phyloP scores from a whole-genome alignment of 495 filamentous ascomycete species.

The Aspergillus biplanus region DNA sequence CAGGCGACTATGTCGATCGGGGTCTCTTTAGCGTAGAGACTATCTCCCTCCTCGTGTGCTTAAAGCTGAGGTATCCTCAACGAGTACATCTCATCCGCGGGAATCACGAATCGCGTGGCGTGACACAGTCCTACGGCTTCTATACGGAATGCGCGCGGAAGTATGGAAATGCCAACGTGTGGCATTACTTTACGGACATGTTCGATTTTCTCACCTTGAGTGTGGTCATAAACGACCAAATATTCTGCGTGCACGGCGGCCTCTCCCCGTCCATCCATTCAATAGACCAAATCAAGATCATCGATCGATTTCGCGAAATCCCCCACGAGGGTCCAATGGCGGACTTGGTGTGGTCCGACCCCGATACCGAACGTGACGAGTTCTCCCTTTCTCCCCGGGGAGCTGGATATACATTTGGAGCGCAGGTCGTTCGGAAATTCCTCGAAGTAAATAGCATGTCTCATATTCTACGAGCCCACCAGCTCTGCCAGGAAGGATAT shows the following conservation, averaged over 20 bases:
- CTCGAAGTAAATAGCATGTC: constrained; percentile 95
- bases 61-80: constrained; percentile 90
- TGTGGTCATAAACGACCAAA: constrained; percentile 97
- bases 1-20: constrained; percentile 96
- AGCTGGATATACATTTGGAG: constrained; percentile 95
- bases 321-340: constrained; percentile 99
- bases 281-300: constrained; percentile 99
- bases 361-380: constrained; percentile 92
- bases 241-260: constrained; percentile 97
- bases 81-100: constrained; percentile 93
- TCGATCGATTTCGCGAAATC: constrained; percentile 97
- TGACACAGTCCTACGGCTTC: constrained; percentile 98
- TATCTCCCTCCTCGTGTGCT: constrained; percentile 91
- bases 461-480: constrained; percentile 94
- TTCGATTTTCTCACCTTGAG: constrained; percentile 96
- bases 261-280: constrained; percentile 95
- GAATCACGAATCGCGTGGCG: constrained; percentile 95
- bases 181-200: constrained; percentile 99
- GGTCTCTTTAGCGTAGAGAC: constrained; percentile 97
- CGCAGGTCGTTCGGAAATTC: constrained; percentile 97
- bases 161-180: constrained; percentile 97
- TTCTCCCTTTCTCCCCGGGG: constrained; percentile 93
- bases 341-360: constrained; percentile 98
- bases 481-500: constrained; percentile 96
- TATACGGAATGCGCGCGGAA: constrained; percentile 98